phyloP scores from a whole-genome alignment of 805 yeast genomes.

The Candida dendrica region DNA sequence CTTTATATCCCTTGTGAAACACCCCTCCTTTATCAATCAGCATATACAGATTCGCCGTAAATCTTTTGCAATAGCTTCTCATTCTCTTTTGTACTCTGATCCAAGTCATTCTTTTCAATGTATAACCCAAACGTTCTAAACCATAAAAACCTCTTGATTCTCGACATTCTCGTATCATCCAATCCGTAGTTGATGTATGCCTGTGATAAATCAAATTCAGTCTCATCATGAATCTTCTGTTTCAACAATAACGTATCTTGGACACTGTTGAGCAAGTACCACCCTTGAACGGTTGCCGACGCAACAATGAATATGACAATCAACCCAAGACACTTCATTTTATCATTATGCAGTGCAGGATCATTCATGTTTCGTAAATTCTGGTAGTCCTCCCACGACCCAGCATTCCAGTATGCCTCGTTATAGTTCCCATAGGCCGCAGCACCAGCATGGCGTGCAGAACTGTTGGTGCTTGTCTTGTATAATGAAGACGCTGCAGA shows the following conservation, averaged over 20 bases:
- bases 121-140: constrained; percentile 35
- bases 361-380: constrained; percentile 23
- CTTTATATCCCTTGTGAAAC: too few species aligned
- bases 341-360: constrained; percentile 27
- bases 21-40: too few species aligned
- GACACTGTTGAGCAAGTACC: constrained; percentile 30
- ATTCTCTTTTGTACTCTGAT: constrained; percentile 46
- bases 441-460: constrained; percentile 18
- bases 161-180: constrained; percentile 40
- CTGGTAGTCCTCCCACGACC: constrained; percentile 59
- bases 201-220: constrained; percentile 30
- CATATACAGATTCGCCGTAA: constrained; percentile 42
- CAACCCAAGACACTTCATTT: constrained; percentile 33
- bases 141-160: constrained; percentile 53
- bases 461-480: constrained; percentile 10
- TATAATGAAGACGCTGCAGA: constrained; percentile 1
- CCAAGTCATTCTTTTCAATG: constrained; percentile 23
- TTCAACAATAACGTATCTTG: constrained; percentile 26
- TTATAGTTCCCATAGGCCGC: constrained; percentile 17
- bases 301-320: constrained; percentile 32
- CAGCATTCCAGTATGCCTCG: constrained; percentile 48
- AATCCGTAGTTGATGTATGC: constrained; percentile 46
- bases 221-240: constrained; percentile 31
- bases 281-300: constrained; percentile 33
- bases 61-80: constrained; percentile 74